Evolutionary conservation across 495 filamentous ascomycete genomes (phyloP).

Genomic region (Lepidopterella palustris): DNA sequence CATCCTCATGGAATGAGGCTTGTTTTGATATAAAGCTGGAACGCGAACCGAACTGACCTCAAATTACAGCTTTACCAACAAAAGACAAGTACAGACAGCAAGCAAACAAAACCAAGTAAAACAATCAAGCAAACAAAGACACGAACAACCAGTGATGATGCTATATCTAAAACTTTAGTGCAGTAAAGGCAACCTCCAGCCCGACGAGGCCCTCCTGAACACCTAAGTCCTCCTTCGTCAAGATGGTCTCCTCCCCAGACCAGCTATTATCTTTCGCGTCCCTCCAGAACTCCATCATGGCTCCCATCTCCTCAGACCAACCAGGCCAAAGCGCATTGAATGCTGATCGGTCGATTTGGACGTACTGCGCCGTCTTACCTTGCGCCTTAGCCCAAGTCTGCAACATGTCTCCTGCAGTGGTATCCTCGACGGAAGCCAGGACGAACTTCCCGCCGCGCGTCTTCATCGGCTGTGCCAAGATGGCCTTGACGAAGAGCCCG

Average conservation of each 20-base stretch:
- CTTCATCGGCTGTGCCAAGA: slow-evolving; percentile 36
- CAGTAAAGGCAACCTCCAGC: not conserved
- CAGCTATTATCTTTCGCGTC: not conserved
- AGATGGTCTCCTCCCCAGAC: not conserved
- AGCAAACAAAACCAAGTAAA: no score
- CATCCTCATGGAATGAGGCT: no score
- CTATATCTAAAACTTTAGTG: not conserved
- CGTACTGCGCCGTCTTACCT: slow-evolving; percentile 26
- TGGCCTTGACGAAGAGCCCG: slow-evolving; percentile 37
- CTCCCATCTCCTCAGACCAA: not conserved
- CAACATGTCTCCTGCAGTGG: slow-evolving; percentile 36
- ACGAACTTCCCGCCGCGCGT: slow-evolving; percentile 33
- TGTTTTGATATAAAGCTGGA: no score
- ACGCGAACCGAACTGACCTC: no score
- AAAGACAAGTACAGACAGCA: no score
- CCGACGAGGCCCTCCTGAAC: not conserved
- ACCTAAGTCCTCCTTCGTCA: not conserved
- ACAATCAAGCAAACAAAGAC: no score
- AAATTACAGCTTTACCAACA: no score
- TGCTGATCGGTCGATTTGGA: slow-evolving; percentile 5
- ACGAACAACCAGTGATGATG: no score
- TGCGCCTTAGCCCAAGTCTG: slow-evolving; percentile 35
- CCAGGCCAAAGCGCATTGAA: not conserved
- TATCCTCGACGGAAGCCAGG: slow-evolving; percentile 26
- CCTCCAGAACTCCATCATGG: not conserved